Evolutionary conservation across 331 rosid genomes (phyloP), one percentile per base, ranked within the genome.

Genomic region (Arachis monticola): DNA sequence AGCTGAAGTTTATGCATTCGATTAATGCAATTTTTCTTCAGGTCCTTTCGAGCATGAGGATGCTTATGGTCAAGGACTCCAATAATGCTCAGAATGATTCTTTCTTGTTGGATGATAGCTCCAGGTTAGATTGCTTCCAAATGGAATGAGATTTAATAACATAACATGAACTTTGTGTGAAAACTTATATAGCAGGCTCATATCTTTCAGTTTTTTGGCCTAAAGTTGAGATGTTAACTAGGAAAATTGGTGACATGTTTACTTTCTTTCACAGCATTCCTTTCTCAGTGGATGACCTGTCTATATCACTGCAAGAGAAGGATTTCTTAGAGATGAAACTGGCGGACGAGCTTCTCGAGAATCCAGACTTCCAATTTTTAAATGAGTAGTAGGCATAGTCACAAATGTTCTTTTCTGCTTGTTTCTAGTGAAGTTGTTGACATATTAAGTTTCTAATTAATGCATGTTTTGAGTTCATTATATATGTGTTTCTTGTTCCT

Each of bases 21-120:
- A 32, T 74, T 59, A 62, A 55, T 60, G 10, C 67, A 31, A 61
- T 77, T 64, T 75, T 77, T 76, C 64, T 74, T 67, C 88, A 92
- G 97, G 97, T 92, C 64, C 85, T 89, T 77, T 86, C 92, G 8
- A 90, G 93, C 80, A 92, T 92, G 97, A 90, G 89, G 80, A 81
- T 90, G 80, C 91, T 90, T 63, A 92, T 88, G 97, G 87, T 93
- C 0, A 93, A 90, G 87, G 97, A 92, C 82, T 92, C 92, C 40
- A 88, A 88, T 70, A 78, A 80, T 81, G 89, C 97, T 60, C 96
- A 60, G 40, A 88, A 89, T 70, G 91, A 86, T 82, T 88, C 97
- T 73, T 92, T n/a, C n/a, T n/a, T n/a, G n/a, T n/a, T n/a, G n/a
- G n/a, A n/a, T n/a, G n/a, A n/a, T n/a, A n/a, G n/a, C n/a, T n/a